Percentiles rank a stretch among this genome's conserved stretches.
phyloP scores from a whole-genome alignment of 176 grass and related monocot genomes.

The Ensete glaucum region DNA sequence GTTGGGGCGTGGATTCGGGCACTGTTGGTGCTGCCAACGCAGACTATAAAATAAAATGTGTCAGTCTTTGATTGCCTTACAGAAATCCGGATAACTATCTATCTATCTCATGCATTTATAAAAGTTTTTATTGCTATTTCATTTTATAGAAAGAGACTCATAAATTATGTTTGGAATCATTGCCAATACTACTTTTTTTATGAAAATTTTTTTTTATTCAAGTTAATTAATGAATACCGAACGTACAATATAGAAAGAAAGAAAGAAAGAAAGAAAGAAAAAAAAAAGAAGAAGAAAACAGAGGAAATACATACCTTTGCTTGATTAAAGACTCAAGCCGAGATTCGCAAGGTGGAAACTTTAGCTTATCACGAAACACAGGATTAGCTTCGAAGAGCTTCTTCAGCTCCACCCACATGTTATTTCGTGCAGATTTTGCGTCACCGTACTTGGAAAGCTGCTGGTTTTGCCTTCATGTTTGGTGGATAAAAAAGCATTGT shows the following conservation, averaged over 20 bases:
- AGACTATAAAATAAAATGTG: slow-evolving; percentile 43
- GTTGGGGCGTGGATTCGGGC: slow-evolving; percentile 96
- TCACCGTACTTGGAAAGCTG: slow-evolving; percentile 98
- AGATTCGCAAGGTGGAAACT: slow-evolving; percentile 85
- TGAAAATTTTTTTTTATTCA: too few species aligned
- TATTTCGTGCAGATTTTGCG: slow-evolving; percentile 91
- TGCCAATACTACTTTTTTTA: too few species aligned
- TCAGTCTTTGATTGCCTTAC: neutral
- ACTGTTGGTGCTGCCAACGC: slow-evolving; percentile 98
- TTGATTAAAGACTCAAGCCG: slow-evolving; percentile 93
- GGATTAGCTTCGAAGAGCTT: slow-evolving; percentile 96
- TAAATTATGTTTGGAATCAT: slow-evolving; percentile 3
- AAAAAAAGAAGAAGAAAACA: neutral
- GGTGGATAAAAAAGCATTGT: neutral
- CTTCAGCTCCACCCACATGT: slow-evolving; percentile 97
- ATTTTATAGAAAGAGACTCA: neutral
- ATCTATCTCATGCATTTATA: neutral
- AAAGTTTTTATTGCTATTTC: neutral
- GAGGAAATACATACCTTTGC: slow-evolving; percentile 56
- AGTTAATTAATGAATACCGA: neutral
- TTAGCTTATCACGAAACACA: slow-evolving; percentile 88
- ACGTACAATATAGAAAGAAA: too few species aligned
- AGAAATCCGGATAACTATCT: neutral
- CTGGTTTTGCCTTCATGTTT: slow-evolving; percentile 79
- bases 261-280: neutral